A percentile compares a stretch with the other conserved stretches of the same genome.
Evolutionary conservation across 495 filamentous ascomycete species (phyloP).

Genomic region (Xylaria castorea): DNA sequence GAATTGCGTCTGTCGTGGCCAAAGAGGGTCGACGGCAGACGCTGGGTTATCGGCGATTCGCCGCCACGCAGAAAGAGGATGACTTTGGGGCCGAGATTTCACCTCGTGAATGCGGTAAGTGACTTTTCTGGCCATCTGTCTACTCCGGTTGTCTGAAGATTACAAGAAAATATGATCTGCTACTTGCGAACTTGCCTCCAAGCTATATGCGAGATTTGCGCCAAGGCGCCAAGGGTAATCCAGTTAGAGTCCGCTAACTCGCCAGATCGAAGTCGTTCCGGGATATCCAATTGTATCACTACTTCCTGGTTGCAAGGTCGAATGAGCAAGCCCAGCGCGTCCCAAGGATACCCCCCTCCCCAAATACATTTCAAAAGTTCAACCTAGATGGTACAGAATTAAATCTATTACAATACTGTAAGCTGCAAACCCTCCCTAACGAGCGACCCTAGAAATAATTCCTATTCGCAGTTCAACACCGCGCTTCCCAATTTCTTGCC

Average conservation of each 20-base stretch:
- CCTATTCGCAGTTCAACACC: neutral
- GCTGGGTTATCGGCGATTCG: neutral
- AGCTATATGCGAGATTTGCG: neutral
- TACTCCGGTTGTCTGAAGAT: neutral
- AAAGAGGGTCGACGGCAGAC: neutral
- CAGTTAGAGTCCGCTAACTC: neutral
- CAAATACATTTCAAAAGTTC: neutral
- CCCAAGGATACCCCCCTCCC: neutral
- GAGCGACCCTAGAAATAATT: neutral
- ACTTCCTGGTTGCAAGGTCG: neutral
- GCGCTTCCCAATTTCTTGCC: conserved; percentile 32
- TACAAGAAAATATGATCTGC: neutral
- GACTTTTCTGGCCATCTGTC: neutral
- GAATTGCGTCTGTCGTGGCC: neutral
- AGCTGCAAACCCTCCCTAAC: neutral
- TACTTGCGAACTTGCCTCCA: neutral
- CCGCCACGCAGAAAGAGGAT: neutral
- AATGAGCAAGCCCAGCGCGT: neutral
- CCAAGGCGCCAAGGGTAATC: neutral
- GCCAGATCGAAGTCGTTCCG: neutral
- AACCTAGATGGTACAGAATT: neutral
- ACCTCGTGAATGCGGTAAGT: conserved; percentile 3
- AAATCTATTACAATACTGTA: conserved; percentile 13
- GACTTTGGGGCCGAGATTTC: neutral
- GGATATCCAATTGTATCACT: conserved; percentile 6